Evolutionary conservation across 2,329 filamentous ascomycete species (phyloP).

Genomic region (Colletotrichum sp.): DNA sequence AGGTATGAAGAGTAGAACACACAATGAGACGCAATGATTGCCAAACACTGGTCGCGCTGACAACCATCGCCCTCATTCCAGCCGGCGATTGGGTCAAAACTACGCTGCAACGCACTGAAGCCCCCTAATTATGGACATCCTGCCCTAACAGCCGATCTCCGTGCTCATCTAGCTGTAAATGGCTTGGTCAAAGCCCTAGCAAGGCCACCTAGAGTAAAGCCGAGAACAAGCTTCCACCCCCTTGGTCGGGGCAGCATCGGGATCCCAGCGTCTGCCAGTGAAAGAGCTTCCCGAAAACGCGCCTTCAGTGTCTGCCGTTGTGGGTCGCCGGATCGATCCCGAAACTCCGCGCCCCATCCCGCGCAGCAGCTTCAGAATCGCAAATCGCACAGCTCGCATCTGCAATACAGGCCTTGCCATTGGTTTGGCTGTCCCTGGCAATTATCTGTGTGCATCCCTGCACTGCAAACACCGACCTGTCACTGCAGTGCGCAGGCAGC

Average conservation of each 20-base stretch:
- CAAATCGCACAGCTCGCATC: not conserved
- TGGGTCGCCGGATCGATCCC: not conserved
- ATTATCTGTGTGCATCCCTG: accelerated
- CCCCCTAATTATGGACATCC: not conserved
- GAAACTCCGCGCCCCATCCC: not conserved
- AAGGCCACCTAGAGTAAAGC: not conserved
- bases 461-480: not conserved
- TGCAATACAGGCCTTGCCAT: not conserved
- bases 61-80: not conserved
- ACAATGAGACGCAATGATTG: too few relatives aligned
- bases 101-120: not conserved
- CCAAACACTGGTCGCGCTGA: not conserved
- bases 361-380: not conserved
- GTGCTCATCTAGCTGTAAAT: not conserved
- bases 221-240: not conserved
- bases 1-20: not conserved
- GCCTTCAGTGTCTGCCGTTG: not conserved
- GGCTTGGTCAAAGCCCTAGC: not conserved
- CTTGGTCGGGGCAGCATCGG: not conserved
- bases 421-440: not conserved
- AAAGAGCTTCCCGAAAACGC: not conserved
- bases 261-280: not conserved
- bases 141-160: not conserved
- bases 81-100: not conserved
- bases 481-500: too few relatives aligned